phyloP scores from a whole-genome alignment of 1,139 yeast genomes.

The Geotrichum histeridarum region DNA sequence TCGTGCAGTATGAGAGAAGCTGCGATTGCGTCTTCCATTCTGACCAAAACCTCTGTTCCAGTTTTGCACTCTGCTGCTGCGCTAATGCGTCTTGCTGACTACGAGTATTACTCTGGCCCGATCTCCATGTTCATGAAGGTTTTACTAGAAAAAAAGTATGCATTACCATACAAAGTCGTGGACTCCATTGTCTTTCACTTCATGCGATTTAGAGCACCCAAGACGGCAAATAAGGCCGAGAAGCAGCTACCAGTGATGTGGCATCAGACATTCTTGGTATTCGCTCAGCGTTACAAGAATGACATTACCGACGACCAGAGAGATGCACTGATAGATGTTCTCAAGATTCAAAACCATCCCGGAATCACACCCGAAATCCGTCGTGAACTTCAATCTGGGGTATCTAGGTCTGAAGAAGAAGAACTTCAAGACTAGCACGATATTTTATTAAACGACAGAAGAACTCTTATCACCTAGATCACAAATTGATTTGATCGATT shows the following conservation, averaged over 20 bases:
- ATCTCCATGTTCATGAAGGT: constrained; percentile 86
- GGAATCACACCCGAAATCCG: constrained; percentile 91
- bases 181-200: constrained; percentile 95
- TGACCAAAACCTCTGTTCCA: constrained; percentile 85
- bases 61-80: constrained; percentile 96
- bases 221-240: constrained; percentile 35
- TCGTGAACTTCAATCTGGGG: constrained; percentile 83
- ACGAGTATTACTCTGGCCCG: constrained; percentile 74
- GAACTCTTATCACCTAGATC: not conserved
- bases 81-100: constrained; percentile 73
- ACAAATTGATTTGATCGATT: not conserved
- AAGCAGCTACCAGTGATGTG: constrained; percentile 87
- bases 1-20: constrained; percentile 86
- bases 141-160: constrained; percentile 87
- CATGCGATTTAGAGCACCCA: constrained; percentile 58
- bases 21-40: constrained; percentile 86
- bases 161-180: constrained; percentile 91
- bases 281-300: constrained; percentile 92
- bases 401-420: not conserved
- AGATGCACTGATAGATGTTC: constrained; percentile 84
- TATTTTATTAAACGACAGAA: not conserved
- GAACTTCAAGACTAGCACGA: not conserved
- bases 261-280: constrained; percentile 91
- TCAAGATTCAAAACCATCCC: constrained; percentile 83
- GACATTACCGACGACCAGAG: constrained; percentile 97